Evolutionary conservation across 1,139 yeast species (phyloP), one percentile per base, ranked within the genome.

Genomic region (Pichia terricola): DNA sequence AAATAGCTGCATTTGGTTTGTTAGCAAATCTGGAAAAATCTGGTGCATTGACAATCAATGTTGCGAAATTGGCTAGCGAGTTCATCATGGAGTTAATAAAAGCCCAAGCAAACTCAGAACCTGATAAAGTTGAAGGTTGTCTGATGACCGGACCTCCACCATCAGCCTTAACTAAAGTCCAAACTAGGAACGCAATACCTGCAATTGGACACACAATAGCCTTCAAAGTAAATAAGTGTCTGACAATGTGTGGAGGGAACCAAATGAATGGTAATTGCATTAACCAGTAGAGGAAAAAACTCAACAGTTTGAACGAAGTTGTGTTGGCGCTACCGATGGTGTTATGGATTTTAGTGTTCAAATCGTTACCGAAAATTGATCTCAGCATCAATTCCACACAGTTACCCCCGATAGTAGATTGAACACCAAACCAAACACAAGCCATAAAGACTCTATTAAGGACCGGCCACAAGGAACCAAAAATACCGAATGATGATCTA

Each of bases 11-110:
- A 34, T 59, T 58, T 35, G 69, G 68, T 28, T 75, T 73, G 45
- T 72, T 73, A 8, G 95, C 82, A 62, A 87, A 83, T 62, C 96
- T 78, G 26, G 95, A 73, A 63, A 86, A 87, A 71, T 88, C 96
- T 0, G 96, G 95, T 25, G 94, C 83, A 64, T 88, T 88, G 51
- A 83, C 77, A 57, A 86, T 82, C 58, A 88, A 72, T 6, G 96
- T 84, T 5, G 95, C 94, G 58, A 87, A 87, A 64, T 85, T 84
- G 28, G 94, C 87, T 53, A 88, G 68, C 43, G 88, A 72, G 60
- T 81, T 81, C 87, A 87, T 81, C 37, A 81, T 67, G n/a, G 88
- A 75, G 55, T 75, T 74, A 45, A 88, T 74, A 62, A 86, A 84
- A 2, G 84, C 85, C 96, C 96, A 88, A 32, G 79, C 89, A 45